Base-by-base conservation (phyloP, 257 asterid genomes). In the Fraxinus quadrangulata region DNA sequence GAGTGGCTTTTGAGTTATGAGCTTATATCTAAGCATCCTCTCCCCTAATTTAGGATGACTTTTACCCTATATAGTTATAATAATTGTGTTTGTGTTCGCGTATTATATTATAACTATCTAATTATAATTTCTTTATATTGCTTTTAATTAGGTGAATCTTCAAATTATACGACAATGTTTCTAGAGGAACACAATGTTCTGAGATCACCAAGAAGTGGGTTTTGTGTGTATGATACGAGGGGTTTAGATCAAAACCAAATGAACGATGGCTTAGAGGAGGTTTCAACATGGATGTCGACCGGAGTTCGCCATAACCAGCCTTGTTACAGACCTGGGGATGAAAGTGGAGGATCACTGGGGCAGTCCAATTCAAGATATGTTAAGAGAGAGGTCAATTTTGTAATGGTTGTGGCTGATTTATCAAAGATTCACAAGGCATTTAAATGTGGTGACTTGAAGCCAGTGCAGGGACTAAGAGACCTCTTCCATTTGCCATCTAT, bases 141-240 rank as follows among this genome's bases (percentile, higher is more conserved):
- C 1, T 54, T 26, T 2, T 73, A 59, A 23, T 17, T 54, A 86
- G 90, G 86, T 69, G 85, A 80, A 65, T 80, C 80, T 37, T 86
- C 97, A 30, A 78, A 83, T 69, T 73, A 70, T 56, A 87, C 97
- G 10, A 92, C 92, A 0, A 83, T 87, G 89, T 86, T 83, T 31
- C 84, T 90, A 67, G 96, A 89, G 81, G 94, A 92, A 74, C 96
- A 90, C 86, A 90, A 89, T 21, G 94, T 92, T 13, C 42, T 89
- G 65, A 88, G 96, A 66, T 92, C 96, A 23, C 84, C 85, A 34
- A 77, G 88, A 70, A 86, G 84, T 42, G 97, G 96, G 17, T 87
- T 92, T 37, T 92, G 94, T 6, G 90, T 92, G 37, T 90, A 80
- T 17, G 96, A 90, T 82, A 79, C 96, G 0, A 83, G 97, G 76